These are phyloP conservation scores for Colletotrichum euphorbiae DNA, from an alignment of 2,329 filamentous ascomycete genomes.

Conservation along the genomic window DNA sequence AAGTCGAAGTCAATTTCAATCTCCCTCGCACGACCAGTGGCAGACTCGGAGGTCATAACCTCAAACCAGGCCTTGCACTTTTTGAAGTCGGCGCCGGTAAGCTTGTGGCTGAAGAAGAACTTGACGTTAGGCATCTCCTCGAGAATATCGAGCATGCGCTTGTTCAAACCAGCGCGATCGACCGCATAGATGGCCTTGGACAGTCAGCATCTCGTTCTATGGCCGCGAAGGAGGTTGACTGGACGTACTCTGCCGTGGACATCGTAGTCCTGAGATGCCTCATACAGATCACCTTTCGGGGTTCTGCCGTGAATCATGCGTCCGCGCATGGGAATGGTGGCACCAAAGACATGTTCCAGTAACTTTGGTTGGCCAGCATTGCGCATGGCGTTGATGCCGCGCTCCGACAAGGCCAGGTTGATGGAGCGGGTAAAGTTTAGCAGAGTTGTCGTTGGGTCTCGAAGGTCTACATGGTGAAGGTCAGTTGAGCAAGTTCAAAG, in stretches of 20 bases:
- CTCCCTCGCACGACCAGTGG: slow-evolving; percentile 68
- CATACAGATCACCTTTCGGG: slow-evolving; percentile 74
- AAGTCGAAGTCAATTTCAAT: slow-evolving; percentile 90
- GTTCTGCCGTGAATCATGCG: slow-evolving; percentile 91
- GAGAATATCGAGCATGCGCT: slow-evolving; percentile 83
- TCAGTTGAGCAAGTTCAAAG: not conserved
- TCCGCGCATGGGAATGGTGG: slow-evolving; percentile 92
- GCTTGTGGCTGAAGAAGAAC: slow-evolving; percentile 92
- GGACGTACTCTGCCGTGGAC: slow-evolving; percentile 79
- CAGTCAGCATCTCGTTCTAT: not conserved
- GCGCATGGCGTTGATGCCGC: slow-evolving; percentile 89
- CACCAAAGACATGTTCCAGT: slow-evolving; percentile 77
- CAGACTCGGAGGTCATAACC: slow-evolving; percentile 49
- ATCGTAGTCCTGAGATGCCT: slow-evolving; percentile 90
- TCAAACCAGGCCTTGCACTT: slow-evolving; percentile 90
- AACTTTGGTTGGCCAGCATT: slow-evolving; percentile 75
- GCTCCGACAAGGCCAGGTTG: slow-evolving; percentile 93
- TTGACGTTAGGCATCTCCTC: slow-evolving; percentile 89
- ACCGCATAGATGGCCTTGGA: slow-evolving; percentile 83
- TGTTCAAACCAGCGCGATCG: slow-evolving; percentile 87
- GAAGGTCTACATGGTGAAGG: slow-evolving; percentile 73
- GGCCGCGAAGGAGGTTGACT: not conserved
- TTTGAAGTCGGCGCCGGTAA: slow-evolving; percentile 89
- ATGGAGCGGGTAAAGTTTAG: slow-evolving; percentile 99
- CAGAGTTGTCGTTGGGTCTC: slow-evolving; percentile 83